These are phyloP conservation scores for Aspergillus sp. DNA, from an alignment of 2,329 filamentous ascomycete species.

Conservation along the genomic window DNA sequence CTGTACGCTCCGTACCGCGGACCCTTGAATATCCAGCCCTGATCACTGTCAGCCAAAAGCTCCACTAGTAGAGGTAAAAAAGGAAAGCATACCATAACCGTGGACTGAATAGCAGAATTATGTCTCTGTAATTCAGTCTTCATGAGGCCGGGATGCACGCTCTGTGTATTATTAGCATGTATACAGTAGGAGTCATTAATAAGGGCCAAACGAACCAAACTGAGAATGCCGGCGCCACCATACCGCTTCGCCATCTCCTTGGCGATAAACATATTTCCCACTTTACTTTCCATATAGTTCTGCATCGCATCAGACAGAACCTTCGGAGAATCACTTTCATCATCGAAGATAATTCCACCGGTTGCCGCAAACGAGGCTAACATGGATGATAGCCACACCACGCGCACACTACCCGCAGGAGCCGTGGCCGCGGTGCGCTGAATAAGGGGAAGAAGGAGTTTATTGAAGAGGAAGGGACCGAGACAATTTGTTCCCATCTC, in stretches of 20 bases:
- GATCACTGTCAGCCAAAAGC: too few species aligned
- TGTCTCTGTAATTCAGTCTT: constrained; percentile 38
- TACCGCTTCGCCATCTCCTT: constrained; percentile 31
- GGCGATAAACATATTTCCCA: constrained; percentile 34
- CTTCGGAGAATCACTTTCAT: neutral
- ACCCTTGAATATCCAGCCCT: too few species aligned
- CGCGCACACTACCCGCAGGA: constrained; percentile 32
- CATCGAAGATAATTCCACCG: constrained; percentile 21
- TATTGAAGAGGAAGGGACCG: constrained; percentile 44
- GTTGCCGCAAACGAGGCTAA: constrained; percentile 16
- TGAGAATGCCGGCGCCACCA: constrained; percentile 37
- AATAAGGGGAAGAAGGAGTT: constrained; percentile 41
- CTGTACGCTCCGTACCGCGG: constrained; percentile 38
- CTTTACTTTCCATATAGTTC: constrained; percentile 42
- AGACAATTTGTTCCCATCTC: constrained; percentile 46
- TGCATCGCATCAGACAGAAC: constrained; percentile 2
- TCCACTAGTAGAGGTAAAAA: too few species aligned
- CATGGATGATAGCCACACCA: constrained; percentile 37
- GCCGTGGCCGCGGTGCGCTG: constrained; percentile 29
- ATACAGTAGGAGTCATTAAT: too few species aligned
- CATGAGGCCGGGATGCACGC: constrained; percentile 33
- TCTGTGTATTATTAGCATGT: too few species aligned
- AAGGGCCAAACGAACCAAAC: constrained; percentile 24
- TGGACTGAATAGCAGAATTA: neutral
- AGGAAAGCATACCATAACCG: too few species aligned